Base-by-base conservation (phyloP, 2,329 filamentous ascomycete genomes). In the Colletotrichum navitas region DNA sequence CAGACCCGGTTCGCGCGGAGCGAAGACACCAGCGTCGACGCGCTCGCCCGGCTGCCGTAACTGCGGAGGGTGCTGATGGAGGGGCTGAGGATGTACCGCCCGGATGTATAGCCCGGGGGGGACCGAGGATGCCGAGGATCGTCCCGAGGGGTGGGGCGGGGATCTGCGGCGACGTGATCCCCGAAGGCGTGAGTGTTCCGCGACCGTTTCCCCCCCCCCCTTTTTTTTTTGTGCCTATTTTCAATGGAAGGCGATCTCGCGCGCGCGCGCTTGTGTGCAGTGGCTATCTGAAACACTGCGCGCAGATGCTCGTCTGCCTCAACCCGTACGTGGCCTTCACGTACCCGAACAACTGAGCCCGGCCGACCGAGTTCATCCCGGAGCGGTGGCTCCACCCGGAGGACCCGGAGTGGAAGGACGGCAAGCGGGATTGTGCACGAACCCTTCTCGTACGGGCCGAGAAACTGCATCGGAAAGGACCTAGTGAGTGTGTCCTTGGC, bases 391-490 rank as follows among this genome's bases (percentile, higher is more conserved):
- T 72, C 6, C 59, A 63, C 39, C n/a, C 54, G 6, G 32, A 63
- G 21, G 74, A 76, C n/a, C 61, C 67, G 6, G 51, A 63, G 32
- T 60, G 60, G 63, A 47, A 29, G 63, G 47, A 73, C n/a, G 86
- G 88, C 69, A 81, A 79, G 49, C 77, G 79, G 49, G 82, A 83
- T 0, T 0, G 81, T 80, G 1, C 79, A 85, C 65, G 83, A 87
- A 76, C 83, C 86, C 1, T 87, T 88, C 71, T 81, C 82, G 12
- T 63, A 84, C 2, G 85, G 86, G 0, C 82, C 86, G 11, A 78
- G 86, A 2, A 85, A 86, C 55, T 88, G 86, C 68, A 79, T 88
- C 34, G 86, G 86, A 0, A 80, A 80, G 68, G 86, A n/a, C n/a
- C n/a, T n/a, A 87, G 80, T 81, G 73, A 74, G 79, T 72, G 26